Percentiles rank a stretch among this genome's conserved stretches.
Evolutionary conservation across 2,329 filamentous ascomycete genomes (phyloP).

Genomic region (Paradendryphiella salina): DNA sequence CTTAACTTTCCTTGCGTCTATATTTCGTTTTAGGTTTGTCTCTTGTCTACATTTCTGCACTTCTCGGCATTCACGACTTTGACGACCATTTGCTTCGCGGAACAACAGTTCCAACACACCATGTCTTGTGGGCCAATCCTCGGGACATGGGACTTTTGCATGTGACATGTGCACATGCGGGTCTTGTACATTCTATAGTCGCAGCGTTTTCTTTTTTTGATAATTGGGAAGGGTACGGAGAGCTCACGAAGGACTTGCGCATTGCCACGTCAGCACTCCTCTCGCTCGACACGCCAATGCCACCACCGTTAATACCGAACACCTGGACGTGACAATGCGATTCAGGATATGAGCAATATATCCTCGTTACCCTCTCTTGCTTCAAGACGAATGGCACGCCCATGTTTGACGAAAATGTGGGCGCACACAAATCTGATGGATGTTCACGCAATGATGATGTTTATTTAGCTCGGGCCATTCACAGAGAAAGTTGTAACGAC

Average conservation of each 20-base stretch:
- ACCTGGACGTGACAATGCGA: constrained; percentile 22
- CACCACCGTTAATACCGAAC: constrained; percentile 15
- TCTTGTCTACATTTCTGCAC: constrained; percentile 37
- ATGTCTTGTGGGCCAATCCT: constrained; percentile 36
- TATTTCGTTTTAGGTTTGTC: constrained; percentile 37
- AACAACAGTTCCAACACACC: constrained; percentile 26
- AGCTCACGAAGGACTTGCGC: constrained; percentile 20
- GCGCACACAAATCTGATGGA: constrained; percentile 34
- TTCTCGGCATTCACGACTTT: constrained; percentile 43
- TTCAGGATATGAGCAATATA: constrained; percentile 20
- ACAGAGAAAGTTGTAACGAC: constrained; percentile 22
- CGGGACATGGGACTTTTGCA: constrained; percentile 46
- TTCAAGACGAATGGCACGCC: constrained; percentile 17
- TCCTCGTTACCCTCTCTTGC: constrained; percentile 8
- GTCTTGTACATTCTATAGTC: constrained; percentile 44
- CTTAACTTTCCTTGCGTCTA: constrained; percentile 38
- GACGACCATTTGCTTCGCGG: constrained; percentile 39
- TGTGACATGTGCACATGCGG: constrained; percentile 41
- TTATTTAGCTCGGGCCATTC: constrained; percentile 21
- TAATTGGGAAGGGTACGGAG: constrained; percentile 21
- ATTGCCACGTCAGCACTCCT: constrained; percentile 23
- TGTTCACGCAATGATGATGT: constrained; percentile 33
- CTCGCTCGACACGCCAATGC: constrained; percentile 15
- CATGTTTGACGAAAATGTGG: constrained; percentile 35
- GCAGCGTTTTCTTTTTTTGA: constrained; percentile 31